A percentile compares a stretch with the other conserved stretches of the same genome.
Conservation (phyloP, 192 early-diverging fungal species). For the Backusella morwellensis region DNA sequence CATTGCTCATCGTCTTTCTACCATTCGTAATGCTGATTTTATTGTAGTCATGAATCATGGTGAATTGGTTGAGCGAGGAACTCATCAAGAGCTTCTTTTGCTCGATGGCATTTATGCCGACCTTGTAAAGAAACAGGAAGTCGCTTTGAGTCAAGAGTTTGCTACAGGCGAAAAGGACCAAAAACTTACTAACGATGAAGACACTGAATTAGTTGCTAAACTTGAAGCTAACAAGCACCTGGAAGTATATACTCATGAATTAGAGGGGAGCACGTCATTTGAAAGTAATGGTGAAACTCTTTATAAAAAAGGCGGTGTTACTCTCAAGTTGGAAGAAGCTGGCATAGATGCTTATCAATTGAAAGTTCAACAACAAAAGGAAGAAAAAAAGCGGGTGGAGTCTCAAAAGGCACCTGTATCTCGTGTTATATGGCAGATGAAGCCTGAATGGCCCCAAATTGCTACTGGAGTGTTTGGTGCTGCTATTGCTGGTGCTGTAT, state of each 20-base stretch:
- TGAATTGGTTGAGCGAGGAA: conserved; percentile 67
- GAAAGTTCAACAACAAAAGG: conserved; percentile 34
- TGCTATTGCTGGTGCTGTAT: conserved; percentile 65
- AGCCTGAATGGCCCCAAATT: conserved; percentile 50
- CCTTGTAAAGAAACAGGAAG: conserved; percentile 65
- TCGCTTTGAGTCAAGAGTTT: conserved; percentile 36
- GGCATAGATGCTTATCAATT: conserved; percentile 25
- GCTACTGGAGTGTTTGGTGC: conserved; percentile 58
- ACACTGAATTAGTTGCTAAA: background rate
- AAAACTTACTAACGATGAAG: conserved; percentile 1
- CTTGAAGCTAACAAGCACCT: conserved; percentile 5
- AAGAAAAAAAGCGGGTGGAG: conserved; percentile 32
- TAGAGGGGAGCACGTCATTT: conserved; percentile 41
- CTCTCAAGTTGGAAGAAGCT: background rate
- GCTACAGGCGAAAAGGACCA: conserved; percentile 21
- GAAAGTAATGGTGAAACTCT: background rate
- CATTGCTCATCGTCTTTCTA: conserved; percentile 71
- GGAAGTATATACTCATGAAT: conserved; percentile 11
- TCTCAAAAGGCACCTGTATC: conserved; percentile 51
- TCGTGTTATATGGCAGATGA: conserved; percentile 50
- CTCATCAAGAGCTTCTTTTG: conserved; percentile 69
- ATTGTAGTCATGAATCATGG: conserved; percentile 82
- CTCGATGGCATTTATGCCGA: conserved; percentile 58
- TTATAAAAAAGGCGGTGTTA: background rate
- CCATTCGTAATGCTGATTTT: conserved; percentile 74